Evolutionary conservation across 495 filamentous ascomycete genomes (phyloP).

Genomic region (Neurospora sp.): DNA sequence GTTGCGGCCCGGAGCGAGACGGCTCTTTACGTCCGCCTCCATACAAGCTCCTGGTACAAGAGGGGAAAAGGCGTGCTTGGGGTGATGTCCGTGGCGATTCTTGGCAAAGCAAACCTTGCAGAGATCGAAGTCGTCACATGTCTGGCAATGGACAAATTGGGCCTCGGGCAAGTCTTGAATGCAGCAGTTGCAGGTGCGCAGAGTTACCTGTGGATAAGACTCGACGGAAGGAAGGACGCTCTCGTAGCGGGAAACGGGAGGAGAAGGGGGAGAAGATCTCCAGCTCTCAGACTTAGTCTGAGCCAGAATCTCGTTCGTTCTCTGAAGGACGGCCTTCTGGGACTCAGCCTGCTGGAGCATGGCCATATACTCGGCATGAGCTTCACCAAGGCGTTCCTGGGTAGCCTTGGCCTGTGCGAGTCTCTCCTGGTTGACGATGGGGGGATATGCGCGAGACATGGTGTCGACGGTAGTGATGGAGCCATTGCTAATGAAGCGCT

Average conservation of each 20-base stretch:
- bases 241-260: slow-evolving; percentile 3
- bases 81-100: slow-evolving; percentile 84
- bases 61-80: slow-evolving; percentile 68
- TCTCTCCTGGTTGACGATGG: slow-evolving; percentile 15
- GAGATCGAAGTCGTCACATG: slow-evolving; percentile 85
- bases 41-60: slow-evolving; percentile 48
- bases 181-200: slow-evolving; percentile 89
- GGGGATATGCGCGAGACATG: slow-evolving; percentile 61
- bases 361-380: background rate
- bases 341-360: background rate
- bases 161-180: slow-evolving; percentile 65
- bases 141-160: slow-evolving; percentile 73
- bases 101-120: slow-evolving; percentile 70
- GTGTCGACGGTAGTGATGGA: slow-evolving; percentile 75
- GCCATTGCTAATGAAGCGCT: slow-evolving; percentile 70
- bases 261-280: slow-evolving; percentile 1
- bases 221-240: slow-evolving; percentile 16
- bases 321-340: background rate
- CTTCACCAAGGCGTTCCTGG: slow-evolving; percentile 8
- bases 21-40: slow-evolving; percentile 43
- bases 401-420: slow-evolving; percentile 6
- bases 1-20: slow-evolving; percentile 74
- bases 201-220: slow-evolving; percentile 19
- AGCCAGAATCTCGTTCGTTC: background rate
- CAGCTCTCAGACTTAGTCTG: background rate